A percentile compares a stretch with the other conserved stretches of the same genome.
Conservation (phyloP, 2,329 filamentous ascomycete species). For the Dactylellina parvicollis region DNA sequence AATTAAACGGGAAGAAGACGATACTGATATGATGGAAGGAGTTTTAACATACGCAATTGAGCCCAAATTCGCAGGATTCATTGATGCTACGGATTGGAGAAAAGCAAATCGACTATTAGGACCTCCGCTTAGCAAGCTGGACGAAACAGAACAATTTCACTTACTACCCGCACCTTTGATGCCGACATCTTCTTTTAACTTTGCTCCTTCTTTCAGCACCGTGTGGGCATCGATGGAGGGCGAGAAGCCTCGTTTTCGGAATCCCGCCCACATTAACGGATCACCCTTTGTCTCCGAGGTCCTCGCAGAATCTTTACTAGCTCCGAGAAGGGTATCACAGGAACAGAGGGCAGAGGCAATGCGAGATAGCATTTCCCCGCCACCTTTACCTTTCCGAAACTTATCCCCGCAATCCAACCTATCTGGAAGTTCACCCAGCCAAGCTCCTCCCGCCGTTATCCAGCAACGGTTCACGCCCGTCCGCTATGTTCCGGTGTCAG, state of each 20-base stretch:
- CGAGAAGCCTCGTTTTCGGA: conserved; percentile 27
- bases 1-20: conserved; percentile 32
- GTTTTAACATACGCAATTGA: conserved; percentile 27
- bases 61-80: conserved; percentile 32
- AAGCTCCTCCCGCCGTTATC: not conserved
- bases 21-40: conserved; percentile 42
- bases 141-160: conserved; percentile 16
- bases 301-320: conserved; percentile 4
- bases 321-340: conserved; percentile 7
- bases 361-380: conserved; percentile 34
- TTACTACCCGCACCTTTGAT: conserved; percentile 13
- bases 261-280: conserved; percentile 4
- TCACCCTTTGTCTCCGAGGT: conserved; percentile 13
- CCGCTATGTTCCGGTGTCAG: conserved; percentile 24
- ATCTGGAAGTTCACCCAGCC: not conserved
- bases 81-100: conserved; percentile 34
- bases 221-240: conserved; percentile 29
- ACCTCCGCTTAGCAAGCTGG: conserved; percentile 16
- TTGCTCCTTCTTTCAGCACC: not conserved
- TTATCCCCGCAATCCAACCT: conserved; percentile 16
- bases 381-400: conserved; percentile 25
- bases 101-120: conserved; percentile 25
- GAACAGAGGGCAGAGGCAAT: conserved; percentile 17
- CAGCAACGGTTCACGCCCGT: conserved; percentile 37
- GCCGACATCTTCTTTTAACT: conserved; percentile 25